Evolutionary conservation across 176 grass and related monocot genomes (phyloP).

Genomic region (Oryza punctata): DNA sequence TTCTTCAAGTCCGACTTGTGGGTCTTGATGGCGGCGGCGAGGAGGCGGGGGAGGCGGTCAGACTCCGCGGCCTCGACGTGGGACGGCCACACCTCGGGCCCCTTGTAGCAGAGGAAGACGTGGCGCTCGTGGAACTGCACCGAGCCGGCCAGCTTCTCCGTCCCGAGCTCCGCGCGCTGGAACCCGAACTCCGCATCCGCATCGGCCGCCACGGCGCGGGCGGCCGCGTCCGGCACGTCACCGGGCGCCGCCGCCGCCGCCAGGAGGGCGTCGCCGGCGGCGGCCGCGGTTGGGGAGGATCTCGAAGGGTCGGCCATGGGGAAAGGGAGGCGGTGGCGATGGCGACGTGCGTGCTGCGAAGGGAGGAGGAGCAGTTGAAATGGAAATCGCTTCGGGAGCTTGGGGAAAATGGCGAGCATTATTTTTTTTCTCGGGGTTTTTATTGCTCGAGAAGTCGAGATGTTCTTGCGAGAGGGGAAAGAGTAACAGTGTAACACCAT

Average conservation of each 20-base stretch:
- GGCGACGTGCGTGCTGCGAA: slow-evolving; percentile 17
- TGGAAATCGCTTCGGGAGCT: slow-evolving; percentile 38
- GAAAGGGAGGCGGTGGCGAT: not conserved
- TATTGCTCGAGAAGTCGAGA: slow-evolving; percentile 6
- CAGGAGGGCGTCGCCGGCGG: slow-evolving; percentile 28
- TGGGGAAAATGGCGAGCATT: slow-evolving; percentile 28
- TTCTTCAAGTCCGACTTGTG: slow-evolving; percentile 66
- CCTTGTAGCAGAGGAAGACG: slow-evolving; percentile 96
- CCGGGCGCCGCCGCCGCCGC: not conserved
- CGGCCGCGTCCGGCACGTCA: slow-evolving; percentile 31
- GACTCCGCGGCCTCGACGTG: slow-evolving; percentile 77
- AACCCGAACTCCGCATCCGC: slow-evolving; percentile 74
- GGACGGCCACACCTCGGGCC: slow-evolving; percentile 76
- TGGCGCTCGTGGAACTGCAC: slow-evolving; percentile 56
- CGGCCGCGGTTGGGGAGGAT: slow-evolving; percentile 45
- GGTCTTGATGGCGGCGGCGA: slow-evolving; percentile 67
- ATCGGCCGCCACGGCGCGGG: slow-evolving; percentile 19
- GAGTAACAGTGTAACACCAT: too few species aligned
- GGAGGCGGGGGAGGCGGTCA: slow-evolving; percentile 71
- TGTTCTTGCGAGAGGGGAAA: slow-evolving; percentile 50
- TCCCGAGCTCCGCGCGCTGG: slow-evolving; percentile 70
- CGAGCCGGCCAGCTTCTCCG: slow-evolving; percentile 64
- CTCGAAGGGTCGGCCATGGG: slow-evolving; percentile 60
- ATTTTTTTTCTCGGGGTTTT: not conserved
- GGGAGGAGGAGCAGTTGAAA: not conserved